These are phyloP conservation scores for Dactylellina leptospora DNA, from an alignment of 2,329 filamentous ascomycete species.

Conservation along the genomic window DNA sequence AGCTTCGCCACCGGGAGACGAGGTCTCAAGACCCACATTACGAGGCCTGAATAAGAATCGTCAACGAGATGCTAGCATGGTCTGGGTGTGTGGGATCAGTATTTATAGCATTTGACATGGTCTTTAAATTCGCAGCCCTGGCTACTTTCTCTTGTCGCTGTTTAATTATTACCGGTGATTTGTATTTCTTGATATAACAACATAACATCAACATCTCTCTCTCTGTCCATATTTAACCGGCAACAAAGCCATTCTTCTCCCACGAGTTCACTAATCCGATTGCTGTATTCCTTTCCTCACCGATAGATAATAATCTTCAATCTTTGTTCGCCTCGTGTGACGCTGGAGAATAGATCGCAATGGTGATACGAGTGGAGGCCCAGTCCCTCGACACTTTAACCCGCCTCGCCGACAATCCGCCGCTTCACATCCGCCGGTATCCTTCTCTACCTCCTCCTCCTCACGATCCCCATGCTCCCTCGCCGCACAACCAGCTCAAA, in stretches of 20 bases:
- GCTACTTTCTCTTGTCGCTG: too few relatives aligned
- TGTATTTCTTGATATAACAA: too few relatives aligned
- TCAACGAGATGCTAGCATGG: background rate
- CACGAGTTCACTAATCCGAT: background rate
- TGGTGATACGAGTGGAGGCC: constrained; percentile 70
- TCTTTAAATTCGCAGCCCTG: too few relatives aligned
- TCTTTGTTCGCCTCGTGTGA: background rate
- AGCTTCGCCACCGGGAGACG: constrained; percentile 9
- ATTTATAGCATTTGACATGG: constrained; percentile 1
- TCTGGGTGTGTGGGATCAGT: background rate
- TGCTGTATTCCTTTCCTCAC: background rate
- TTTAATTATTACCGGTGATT: background rate
- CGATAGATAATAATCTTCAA: too few relatives aligned
- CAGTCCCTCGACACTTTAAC: constrained; percentile 83
- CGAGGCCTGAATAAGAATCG: background rate
- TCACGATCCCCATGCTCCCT: constrained; percentile 58
- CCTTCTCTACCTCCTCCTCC: constrained; percentile 29
- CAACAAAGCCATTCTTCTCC: background rate
- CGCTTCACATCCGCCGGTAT: constrained; percentile 78
- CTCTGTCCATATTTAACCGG: background rate
- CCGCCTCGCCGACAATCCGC: constrained; percentile 82
- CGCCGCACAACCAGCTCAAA: constrained; percentile 73
- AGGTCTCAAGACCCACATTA: constrained; percentile 5
- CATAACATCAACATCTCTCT: background rate
- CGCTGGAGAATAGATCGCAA: too few relatives aligned